A percentile compares a stretch with the other conserved stretches of the same genome.
Evolutionary conservation across 2,329 filamentous ascomycete genomes (phyloP).

Genomic region (Sporothrix globosa): DNA sequence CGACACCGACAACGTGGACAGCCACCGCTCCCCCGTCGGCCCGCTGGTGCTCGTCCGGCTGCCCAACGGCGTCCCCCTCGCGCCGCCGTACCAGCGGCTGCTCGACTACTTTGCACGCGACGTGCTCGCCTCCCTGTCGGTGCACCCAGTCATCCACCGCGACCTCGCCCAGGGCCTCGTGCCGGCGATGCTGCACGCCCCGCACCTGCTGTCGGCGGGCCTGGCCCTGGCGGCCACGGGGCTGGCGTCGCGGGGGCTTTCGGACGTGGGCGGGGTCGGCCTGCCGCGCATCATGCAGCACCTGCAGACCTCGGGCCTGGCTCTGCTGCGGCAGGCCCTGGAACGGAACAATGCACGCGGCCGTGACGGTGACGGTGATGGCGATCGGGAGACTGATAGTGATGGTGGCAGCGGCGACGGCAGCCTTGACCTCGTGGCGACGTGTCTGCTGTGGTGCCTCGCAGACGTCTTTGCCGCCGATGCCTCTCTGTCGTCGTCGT

Average conservation of each 20-base stretch:
- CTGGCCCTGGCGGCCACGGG: slow-evolving; percentile 29
- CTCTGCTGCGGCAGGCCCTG: slow-evolving; percentile 29
- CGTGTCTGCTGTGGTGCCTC: slow-evolving; percentile 32
- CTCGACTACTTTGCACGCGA: slow-evolving; percentile 33
- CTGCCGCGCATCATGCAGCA: slow-evolving; percentile 31
- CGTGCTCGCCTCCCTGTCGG: slow-evolving; percentile 31
- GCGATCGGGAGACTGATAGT: too few relatives aligned
- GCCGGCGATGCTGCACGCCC: slow-evolving; percentile 29
- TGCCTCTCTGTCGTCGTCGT: slow-evolving; percentile 6
- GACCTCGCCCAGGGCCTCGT: slow-evolving; percentile 30
- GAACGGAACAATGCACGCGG: neutral
- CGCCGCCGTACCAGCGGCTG: slow-evolving; percentile 31
- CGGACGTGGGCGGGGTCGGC: slow-evolving; percentile 26
- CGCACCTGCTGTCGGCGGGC: slow-evolving; percentile 31
- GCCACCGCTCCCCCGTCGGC: neutral
- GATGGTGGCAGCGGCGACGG: slow-evolving; percentile 8
- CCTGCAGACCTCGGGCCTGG: slow-evolving; percentile 30
- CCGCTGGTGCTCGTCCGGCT: slow-evolving; percentile 14
- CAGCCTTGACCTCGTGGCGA: slow-evolving; percentile 23
- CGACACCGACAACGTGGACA: neutral
- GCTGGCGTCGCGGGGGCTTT: slow-evolving; percentile 29
- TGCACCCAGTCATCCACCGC: slow-evolving; percentile 31
- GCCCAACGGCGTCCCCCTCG: slow-evolving; percentile 30
- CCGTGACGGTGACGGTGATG: neutral
- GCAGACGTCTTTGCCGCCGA: slow-evolving; percentile 32